Evolutionary conservation across 345 rosid genomes (phyloP).

Genomic region (Jatropha curcas): DNA sequence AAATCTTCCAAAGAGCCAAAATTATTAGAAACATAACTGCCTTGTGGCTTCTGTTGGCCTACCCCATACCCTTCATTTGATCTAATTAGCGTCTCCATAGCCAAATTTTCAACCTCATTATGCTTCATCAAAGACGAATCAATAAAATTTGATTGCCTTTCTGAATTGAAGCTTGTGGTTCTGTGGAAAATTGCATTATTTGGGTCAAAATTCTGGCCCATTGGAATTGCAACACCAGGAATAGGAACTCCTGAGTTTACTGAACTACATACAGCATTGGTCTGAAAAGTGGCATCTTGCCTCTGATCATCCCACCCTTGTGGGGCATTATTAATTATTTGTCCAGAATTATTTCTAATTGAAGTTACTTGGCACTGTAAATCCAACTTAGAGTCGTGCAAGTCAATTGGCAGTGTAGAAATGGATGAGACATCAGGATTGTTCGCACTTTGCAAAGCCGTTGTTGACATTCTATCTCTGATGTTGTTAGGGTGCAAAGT

Average conservation of each 20-base stretch:
- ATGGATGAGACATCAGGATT: constrained; percentile 40
- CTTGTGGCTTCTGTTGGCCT: constrained; percentile 51
- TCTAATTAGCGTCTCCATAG: constrained; percentile 38
- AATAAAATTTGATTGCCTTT: constrained; percentile 35
- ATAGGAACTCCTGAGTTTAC: constrained; percentile 37
- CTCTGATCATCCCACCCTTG: constrained; percentile 46
- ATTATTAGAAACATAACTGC: constrained; percentile 41
- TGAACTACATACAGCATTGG: constrained; percentile 32
- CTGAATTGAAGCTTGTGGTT: constrained; percentile 40
- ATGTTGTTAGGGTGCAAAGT: constrained; percentile 32
- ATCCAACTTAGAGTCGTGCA: constrained; percentile 35
- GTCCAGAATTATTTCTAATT: constrained; percentile 24
- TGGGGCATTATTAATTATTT: constrained; percentile 30
- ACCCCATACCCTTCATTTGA: constrained; percentile 42
- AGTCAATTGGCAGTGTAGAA: constrained; percentile 25
- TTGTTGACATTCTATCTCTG: constrained; percentile 37
- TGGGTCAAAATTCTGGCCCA: constrained; percentile 41
- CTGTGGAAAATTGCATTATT: constrained; percentile 35
- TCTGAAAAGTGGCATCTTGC: constrained; percentile 28
- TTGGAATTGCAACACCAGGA: constrained; percentile 27
- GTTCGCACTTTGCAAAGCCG: constrained; percentile 45
- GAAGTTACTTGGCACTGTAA: constrained; percentile 27
- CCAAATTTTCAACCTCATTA: constrained; percentile 37
- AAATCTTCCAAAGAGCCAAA: constrained; percentile 71
- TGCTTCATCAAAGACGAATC: constrained; percentile 39